Evolutionary conservation across 2,329 filamentous ascomycete genomes (phyloP).

Genomic region (Verticillium tricorpus): DNA sequence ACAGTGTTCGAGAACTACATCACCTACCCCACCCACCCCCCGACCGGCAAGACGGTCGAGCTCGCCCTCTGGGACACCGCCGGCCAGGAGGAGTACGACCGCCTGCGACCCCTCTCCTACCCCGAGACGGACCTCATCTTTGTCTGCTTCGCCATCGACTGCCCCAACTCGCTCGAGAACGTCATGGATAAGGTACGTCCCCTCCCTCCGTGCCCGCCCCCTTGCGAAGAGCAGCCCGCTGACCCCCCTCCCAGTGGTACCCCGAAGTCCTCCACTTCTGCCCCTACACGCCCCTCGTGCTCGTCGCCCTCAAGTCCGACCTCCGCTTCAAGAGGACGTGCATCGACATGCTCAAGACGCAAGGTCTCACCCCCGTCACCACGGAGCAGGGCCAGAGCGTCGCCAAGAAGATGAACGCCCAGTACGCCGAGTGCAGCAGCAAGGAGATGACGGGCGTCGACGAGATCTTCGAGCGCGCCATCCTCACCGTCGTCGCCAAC

Average conservation of each 20-base stretch:
- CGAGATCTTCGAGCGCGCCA: constrained; percentile 90
- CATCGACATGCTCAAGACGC: constrained; percentile 97
- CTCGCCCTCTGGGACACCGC: constrained; percentile 97
- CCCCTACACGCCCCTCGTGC: constrained; percentile 91
- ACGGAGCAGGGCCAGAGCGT: constrained; percentile 84
- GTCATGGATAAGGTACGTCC: constrained; percentile 89
- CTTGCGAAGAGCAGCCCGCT: constrained; percentile 19
- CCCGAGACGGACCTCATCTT: constrained; percentile 97
- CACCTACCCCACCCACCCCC: constrained; percentile 85
- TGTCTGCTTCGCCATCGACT: constrained; percentile 98
- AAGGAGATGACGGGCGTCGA: constrained; percentile 96
- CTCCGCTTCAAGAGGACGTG: constrained; percentile 92
- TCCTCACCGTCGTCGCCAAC: constrained; percentile 83
- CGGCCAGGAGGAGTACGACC: constrained; percentile 97
- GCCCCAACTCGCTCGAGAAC: constrained; percentile 95
- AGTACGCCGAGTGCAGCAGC: constrained; percentile 97
- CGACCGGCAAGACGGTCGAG: constrained; percentile 90
- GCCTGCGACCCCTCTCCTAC: constrained; percentile 90
- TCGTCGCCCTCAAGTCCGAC: constrained; percentile 95
- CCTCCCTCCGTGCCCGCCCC: constrained; percentile 1
- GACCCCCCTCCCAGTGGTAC: constrained; percentile 70
- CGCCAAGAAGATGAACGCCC: constrained; percentile 87
- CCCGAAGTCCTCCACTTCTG: constrained; percentile 99
- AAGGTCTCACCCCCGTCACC: constrained; percentile 92
- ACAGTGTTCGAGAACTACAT: constrained; percentile 99